A percentile compares a stretch with the other conserved stretches of the same genome.
These are phyloP conservation scores for Diaporthe sp. DNA, from an alignment of 2,329 filamentous ascomycete species.

Conservation along the genomic window DNA sequence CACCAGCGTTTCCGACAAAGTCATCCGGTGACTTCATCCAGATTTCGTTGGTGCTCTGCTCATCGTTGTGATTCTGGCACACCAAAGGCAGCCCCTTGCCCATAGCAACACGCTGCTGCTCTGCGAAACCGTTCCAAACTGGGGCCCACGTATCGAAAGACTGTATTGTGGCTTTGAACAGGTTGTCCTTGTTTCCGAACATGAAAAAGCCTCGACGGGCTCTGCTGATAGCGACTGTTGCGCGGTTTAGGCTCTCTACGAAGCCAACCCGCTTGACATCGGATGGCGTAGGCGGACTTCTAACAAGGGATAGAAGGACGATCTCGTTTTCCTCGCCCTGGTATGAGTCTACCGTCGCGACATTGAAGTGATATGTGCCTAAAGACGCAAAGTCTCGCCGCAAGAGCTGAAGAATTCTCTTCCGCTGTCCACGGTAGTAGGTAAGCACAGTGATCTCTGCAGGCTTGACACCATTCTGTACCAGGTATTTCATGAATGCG, in stretches of 20 bases:
- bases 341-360: slow-evolving; percentile 89
- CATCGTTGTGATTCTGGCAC: slow-evolving; percentile 71
- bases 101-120: slow-evolving; percentile 50
- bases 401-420: slow-evolving; percentile 69
- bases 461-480: slow-evolving; percentile 73
- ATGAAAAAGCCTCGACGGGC: slow-evolving; percentile 86
- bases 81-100: slow-evolving; percentile 69
- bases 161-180: slow-evolving; percentile 61
- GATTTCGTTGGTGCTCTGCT: slow-evolving; percentile 50
- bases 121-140: slow-evolving; percentile 66
- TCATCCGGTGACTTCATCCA: slow-evolving; percentile 66
- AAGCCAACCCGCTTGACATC: slow-evolving; percentile 74
- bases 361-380: slow-evolving; percentile 61
- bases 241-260: slow-evolving; percentile 72
- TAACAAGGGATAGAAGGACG: slow-evolving; percentile 83
- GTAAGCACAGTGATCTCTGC: slow-evolving; percentile 83
- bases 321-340: slow-evolving; percentile 94
- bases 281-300: slow-evolving; percentile 69
- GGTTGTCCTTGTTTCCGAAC: slow-evolving; percentile 79
- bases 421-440: slow-evolving; percentile 89
- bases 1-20: slow-evolving; percentile 65
- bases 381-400: slow-evolving; percentile 49
- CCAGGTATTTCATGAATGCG: slow-evolving; percentile 79
- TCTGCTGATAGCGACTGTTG: slow-evolving; percentile 74
- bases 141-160: slow-evolving; percentile 57